A percentile compares a stretch with the other conserved stretches of the same genome.
phyloP scores from a whole-genome alignment of 176 grass and related monocot species.

The Triticum urartu region DNA sequence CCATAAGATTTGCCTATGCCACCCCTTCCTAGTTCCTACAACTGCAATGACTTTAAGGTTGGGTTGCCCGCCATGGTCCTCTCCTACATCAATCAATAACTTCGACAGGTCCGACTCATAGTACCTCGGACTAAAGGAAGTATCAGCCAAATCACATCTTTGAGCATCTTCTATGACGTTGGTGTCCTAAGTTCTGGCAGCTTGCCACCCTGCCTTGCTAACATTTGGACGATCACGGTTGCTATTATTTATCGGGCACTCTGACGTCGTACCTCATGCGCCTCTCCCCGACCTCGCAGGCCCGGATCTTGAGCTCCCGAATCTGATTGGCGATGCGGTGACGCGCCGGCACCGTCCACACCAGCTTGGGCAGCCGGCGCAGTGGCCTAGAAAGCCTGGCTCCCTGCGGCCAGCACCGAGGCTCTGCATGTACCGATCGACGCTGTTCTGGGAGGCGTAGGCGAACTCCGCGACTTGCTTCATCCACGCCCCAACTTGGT shows the following conservation, averaged over 20 bases:
- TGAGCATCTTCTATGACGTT: not conserved
- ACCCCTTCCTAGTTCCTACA: not conserved
- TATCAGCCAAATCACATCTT: not conserved
- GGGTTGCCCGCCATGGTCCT: not conserved
- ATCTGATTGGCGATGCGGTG: not conserved
- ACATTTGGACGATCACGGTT: not conserved
- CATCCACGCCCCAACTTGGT: slow-evolving; percentile 13
- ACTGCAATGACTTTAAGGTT: not conserved
- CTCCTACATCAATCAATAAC: not conserved
- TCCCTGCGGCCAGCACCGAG: not conserved
- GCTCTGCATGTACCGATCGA: not conserved
- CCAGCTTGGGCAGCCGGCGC: not conserved
- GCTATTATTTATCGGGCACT: not conserved
- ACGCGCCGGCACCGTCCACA: not conserved
- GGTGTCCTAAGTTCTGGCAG: not conserved
- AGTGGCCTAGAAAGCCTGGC: not conserved
- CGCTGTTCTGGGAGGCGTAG: not conserved
- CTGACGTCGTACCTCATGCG: not conserved
- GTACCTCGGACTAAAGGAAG: too few relatives aligned
- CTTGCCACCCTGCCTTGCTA: not conserved
- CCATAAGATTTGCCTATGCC: not conserved
- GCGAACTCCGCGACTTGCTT: slow-evolving; percentile 4
- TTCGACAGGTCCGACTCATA: not conserved
- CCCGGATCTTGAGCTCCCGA: not conserved
- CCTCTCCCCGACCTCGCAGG: not conserved